Base-by-base conservation (phyloP, 768 basidiomycete genomes). In the Tylopilus felleus region DNA sequence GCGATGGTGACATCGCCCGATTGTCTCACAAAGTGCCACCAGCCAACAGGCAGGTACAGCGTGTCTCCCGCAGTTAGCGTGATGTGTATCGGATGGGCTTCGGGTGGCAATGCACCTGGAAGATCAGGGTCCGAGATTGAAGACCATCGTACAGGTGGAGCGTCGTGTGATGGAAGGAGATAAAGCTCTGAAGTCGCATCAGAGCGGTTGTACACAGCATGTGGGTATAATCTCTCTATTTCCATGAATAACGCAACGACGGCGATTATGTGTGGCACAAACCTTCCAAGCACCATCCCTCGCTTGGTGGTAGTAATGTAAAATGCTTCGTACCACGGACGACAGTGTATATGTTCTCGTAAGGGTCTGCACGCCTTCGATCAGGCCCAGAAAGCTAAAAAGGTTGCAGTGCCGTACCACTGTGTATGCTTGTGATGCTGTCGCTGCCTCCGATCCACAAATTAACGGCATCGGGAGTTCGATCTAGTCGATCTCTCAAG, bases 21-120 rank as follows among this genome's bases (percentile, higher is more conserved):
- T 65, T 97, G 94, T 38, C 82, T 77, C 33, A 96, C 92, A 63
- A 90, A 81, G 66, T 96, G 94, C 87, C 88, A 96, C 95, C 95
- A 97, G 0, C 91, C 86, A 5, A 87, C 81, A n/a, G 95, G 95
- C 19, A 97, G 81, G 70, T 93, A 96, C 19, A 97, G 71, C 1
- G 87, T 84, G 59, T 95, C 88, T 4, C 94, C 93, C 7, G 82
- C 80, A 5, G 72, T 57, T 8, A 97, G 65, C 1, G 81, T 82
- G 23, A 95, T 77, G 13, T 77, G 72, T 31, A 94, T 78, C 1
- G 93, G 86, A 46, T 80, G 79, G 0, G 86, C 79, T 23, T 78
- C 78, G 1, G 71, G 60, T 6, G 82, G 77, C 40, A 87, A 71
- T 16, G 69, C 67, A 9, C 67, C 74, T 19, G 77, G 74, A 40